phyloP scores from a whole-genome alignment of 495 filamentous ascomycete species.

The Aspergillus steynii region DNA sequence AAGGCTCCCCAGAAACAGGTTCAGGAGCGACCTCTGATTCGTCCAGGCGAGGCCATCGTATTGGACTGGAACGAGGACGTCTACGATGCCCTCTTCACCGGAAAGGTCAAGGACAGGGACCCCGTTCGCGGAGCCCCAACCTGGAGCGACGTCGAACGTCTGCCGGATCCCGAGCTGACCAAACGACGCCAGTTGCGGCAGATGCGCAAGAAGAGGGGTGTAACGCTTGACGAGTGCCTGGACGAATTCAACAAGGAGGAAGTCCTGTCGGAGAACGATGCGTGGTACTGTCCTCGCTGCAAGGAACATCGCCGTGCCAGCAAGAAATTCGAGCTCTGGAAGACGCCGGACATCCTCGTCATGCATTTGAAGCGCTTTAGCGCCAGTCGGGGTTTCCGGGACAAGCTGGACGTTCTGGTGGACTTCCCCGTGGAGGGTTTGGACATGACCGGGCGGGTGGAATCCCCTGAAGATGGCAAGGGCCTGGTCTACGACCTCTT shows the following conservation, averaged over 20 bases:
- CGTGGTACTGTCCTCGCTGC: conserved; percentile 95
- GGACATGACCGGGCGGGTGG: conserved; percentile 77
- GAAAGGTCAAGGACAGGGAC: conserved; percentile 38
- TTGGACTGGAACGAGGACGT: conserved; percentile 75
- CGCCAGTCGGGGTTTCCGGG: conserved; percentile 66
- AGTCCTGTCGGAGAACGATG: conserved; percentile 88
- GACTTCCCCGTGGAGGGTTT: conserved; percentile 88
- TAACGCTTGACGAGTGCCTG: conserved; percentile 87
- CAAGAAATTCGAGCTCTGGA: conserved; percentile 98
- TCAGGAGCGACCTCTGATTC: conserved; percentile 64
- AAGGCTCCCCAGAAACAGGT: conserved; percentile 19
- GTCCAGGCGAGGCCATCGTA: conserved; percentile 76
- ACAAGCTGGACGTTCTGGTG: conserved; percentile 89
- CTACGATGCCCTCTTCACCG: conserved; percentile 69
- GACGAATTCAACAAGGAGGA: conserved; percentile 91
- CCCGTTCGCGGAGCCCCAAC: conserved; percentile 54
- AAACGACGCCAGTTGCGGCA: conserved; percentile 58
- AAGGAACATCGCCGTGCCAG: conserved; percentile 88
- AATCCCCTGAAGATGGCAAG: conserved; percentile 74
- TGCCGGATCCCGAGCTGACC: conserved; percentile 68
- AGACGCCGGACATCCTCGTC: conserved; percentile 88
- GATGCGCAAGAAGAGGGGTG: conserved; percentile 66
- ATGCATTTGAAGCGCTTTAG: conserved; percentile 96
- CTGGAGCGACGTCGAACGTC: conserved; percentile 47
- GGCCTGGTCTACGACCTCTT: conserved; percentile 86